A percentile compares a stretch with the other conserved stretches of the same genome.
These are phyloP conservation scores for Coemansia sp. DNA, from an alignment of 192 early-diverging fungal species.

Conservation along the genomic window DNA sequence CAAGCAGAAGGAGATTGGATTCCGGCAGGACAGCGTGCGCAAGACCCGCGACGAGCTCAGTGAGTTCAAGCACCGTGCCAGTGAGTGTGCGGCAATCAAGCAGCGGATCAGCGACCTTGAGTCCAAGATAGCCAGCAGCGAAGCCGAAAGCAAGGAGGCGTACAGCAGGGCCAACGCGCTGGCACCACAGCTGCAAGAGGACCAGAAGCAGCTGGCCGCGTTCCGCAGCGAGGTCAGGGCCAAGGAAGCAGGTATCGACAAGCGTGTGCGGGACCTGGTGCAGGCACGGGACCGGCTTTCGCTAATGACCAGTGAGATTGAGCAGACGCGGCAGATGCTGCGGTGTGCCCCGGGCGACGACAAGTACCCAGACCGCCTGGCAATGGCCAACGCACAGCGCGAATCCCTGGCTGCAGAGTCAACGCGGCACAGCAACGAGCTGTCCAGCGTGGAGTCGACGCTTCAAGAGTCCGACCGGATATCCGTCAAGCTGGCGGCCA, in stretches of 20 bases:
- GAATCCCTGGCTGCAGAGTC: constrained; percentile 39
- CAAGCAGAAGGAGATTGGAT: constrained; percentile 55
- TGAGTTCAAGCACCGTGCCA: constrained; percentile 23
- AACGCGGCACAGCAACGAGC: constrained; percentile 15
- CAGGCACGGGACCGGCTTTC: constrained; percentile 33
- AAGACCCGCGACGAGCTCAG: constrained; percentile 12
- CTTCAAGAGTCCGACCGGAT: constrained; percentile 44
- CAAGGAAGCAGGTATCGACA: constrained; percentile 21
- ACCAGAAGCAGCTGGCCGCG: constrained; percentile 15
- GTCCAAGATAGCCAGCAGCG: background rate
- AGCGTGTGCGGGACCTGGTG: constrained; percentile 19
- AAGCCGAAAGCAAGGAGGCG: constrained; percentile 5
- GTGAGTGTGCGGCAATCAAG: constrained; percentile 16
- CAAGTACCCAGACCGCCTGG: constrained; percentile 22
- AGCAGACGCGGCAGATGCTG: constrained; percentile 14
- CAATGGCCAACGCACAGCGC: constrained; percentile 26
- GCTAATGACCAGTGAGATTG: constrained; percentile 27
- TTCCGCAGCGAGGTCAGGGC: constrained; percentile 21
- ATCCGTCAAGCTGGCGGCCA: constrained; percentile 34
- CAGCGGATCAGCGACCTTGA: constrained; percentile 23
- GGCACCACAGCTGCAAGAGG: constrained; percentile 16
- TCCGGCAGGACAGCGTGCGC: constrained; percentile 35
- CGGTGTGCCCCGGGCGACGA: constrained; percentile 13
- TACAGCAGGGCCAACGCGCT: constrained; percentile 13
- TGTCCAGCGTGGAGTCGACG: constrained; percentile 44